Base-by-base conservation (phyloP, 176 grass and related monocot species). In the Pontederia paniculata region DNA sequence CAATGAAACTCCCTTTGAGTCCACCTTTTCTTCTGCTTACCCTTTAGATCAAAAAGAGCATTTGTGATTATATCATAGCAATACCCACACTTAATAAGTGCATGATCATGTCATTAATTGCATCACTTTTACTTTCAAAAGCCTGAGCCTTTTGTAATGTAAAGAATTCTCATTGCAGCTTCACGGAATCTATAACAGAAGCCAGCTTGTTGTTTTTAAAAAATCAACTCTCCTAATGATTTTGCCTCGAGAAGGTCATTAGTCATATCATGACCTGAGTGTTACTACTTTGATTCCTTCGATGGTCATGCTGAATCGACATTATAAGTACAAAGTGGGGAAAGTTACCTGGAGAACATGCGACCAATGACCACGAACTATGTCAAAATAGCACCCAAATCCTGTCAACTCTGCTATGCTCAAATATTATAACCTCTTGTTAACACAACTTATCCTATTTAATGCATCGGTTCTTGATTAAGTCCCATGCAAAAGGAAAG, bases 111-210 rank as follows among this genome's bases (percentile, higher is more conserved):
- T 37, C 28, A 37, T 37, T 37, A 2, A 37, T 5, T 37, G 5
- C 57, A 71, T 80, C 68, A 22, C 60, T 64, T 60, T 66, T 84
- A 69, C 71, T 74, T 61, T 89, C 82, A 54, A 97, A 70, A 67
- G 83, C 79, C 81, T 90, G 82, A 71, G 83, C 86, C 70, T 87
- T 97, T 56, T 90, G 91, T 51, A 97, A n/a, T n/a, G n/a, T n/a
- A 72, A 69, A 86, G 82, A 65, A 97, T 62, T 17, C 79, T 64
- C 20, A 90, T 86, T 52, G 87, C 91, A 47, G 91, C 91, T 65
- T 97, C 91, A 5, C 84, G 89, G 68, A 81, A 96, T 76, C 91
- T 89, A 54, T 66, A 59, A 31, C 17, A 9, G 17, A 8, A 73
- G 60, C 45, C 3, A 25, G 42, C 44, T 13, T 47, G 45, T 74